Conservation (phyloP, 2,329 filamentous ascomycete genomes). For the Orbilia brochopaga region DNA sequence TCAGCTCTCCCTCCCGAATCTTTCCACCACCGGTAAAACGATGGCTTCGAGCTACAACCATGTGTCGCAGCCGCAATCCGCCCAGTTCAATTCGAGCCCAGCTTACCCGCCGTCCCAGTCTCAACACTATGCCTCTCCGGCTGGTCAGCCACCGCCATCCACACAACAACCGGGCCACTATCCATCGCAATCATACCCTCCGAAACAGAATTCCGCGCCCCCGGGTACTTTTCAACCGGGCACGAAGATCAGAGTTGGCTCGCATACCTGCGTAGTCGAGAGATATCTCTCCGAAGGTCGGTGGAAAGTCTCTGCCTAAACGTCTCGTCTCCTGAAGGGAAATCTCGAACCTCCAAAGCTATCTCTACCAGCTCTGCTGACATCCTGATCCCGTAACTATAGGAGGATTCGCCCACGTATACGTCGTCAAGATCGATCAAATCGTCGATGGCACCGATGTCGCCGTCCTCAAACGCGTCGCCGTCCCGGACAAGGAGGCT, state of each 20-base stretch:
- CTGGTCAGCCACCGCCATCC: conserved; percentile 27
- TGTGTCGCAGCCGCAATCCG: conserved; percentile 32
- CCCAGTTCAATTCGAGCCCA: conserved; percentile 33
- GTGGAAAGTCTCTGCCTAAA: conserved; percentile 51
- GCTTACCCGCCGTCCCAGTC: conserved; percentile 18
- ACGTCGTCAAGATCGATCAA: conserved; percentile 84
- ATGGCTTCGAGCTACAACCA: conserved; percentile 50
- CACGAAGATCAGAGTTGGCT: conserved; percentile 95
- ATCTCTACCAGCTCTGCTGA: background rate
- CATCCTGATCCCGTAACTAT: background rate
- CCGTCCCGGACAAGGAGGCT: conserved; percentile 93
- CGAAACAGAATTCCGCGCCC: conserved; percentile 57
- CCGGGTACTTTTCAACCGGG: conserved; percentile 88
- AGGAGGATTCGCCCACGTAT: conserved; percentile 97
- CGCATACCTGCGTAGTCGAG: conserved; percentile 89
- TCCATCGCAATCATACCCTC: conserved; percentile 52
- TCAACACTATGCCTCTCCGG: conserved; percentile 31
- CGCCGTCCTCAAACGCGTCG: conserved; percentile 91
- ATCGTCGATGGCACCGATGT: conserved; percentile 77
- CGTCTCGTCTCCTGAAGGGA: background rate
- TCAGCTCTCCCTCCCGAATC: conserved; percentile 16
- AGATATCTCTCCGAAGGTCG: conserved; percentile 87
- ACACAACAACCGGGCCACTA: conserved; percentile 36
- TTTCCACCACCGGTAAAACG: conserved; percentile 29
- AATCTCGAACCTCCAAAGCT: background rate